Percentiles rank a stretch among this genome's conserved stretches.
These are phyloP conservation scores for Cymbomonas tetramitiformis DNA, from an alignment of 139 green algal species.

Conservation along the genomic window DNA sequence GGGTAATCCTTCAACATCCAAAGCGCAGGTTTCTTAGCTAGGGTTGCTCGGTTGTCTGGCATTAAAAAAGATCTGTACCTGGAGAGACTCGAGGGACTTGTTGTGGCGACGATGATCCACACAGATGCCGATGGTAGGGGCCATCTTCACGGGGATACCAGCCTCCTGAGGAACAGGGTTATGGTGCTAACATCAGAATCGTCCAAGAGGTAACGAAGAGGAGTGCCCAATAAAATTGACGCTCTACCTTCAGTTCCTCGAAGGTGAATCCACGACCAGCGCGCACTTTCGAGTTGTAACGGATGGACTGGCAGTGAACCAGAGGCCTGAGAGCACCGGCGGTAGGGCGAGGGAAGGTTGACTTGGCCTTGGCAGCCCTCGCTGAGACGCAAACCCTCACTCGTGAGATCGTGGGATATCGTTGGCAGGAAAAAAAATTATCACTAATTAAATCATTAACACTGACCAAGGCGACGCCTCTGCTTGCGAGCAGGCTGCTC, in stretches of 20 bases:
- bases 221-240: too few species aligned
- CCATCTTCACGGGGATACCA: conserved; percentile 75
- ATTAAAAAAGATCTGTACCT: conserved; percentile 33
- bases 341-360: conserved; percentile 78
- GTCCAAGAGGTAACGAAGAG: too few species aligned
- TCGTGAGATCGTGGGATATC: neutral
- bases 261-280: conserved; percentile 87
- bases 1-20: neutral
- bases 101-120: conserved; percentile 92
- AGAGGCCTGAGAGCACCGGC: conserved; percentile 72
- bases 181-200: conserved; percentile 1
- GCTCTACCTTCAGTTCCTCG: conserved; percentile 88
- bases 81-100: conserved; percentile 75
- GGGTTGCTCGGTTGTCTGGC: neutral
- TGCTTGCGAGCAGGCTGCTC: conserved; percentile 94
- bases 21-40: neutral
- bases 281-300: conserved; percentile 89
- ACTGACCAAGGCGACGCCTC: conserved; percentile 37
- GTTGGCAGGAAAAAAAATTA: neutral
- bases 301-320: conserved; percentile 73
- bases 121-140: conserved; percentile 84
- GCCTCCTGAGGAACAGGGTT: conserved; percentile 58
- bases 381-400: neutral
- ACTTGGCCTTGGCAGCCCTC: conserved; percentile 77
- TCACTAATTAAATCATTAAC: neutral